Evolutionary conservation across 1,139 yeast species (phyloP), one percentile per base, ranked within the genome.

Genomic region (Hyphopichia wangnamkhiaoensis): DNA sequence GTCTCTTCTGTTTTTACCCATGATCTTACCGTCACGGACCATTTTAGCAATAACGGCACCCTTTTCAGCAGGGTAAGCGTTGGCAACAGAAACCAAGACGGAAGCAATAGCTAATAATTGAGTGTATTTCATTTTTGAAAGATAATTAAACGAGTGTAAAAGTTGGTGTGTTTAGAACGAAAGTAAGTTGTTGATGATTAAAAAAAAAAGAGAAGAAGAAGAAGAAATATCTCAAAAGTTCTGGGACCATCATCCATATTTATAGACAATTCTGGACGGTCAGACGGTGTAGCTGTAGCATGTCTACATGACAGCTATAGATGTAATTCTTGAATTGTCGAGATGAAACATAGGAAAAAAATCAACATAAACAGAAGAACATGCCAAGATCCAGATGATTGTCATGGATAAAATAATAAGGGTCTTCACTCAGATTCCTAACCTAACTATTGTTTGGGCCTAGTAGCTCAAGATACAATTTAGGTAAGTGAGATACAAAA

Each of bases 101-200:
- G 33, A 18, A 20, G 33, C 24, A n/a, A 31, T 19, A n/a, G 33
- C 25, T 18, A 31, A 19, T 19, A 31, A 31, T 31, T 31, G 20
- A 12, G 33, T 12, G 33, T 19, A 31, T 31, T 31, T 24, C 33
- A 31, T 31, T 18, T 31, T 31, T 4, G 6, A 30, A n/a, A n/a
- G n/a, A 17, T 9, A 3, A 7, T 16, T 15, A 16, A 28, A 20
- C 33, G 33, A 31, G 15, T 31, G 33, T 31, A 31, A 3, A 10
- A 31, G 33, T 31, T 31, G 25, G 33, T 5, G 10, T 4, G n/a
- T 4, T 28, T n/a, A 28, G 33, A n/a, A n/a, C n/a, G n/a, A n/a
- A 12, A 19, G 19, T 19, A 9, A 14, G 12, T n/a, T 31, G 20
- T n/a, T 19, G 19, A 31, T 28, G 31, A n/a, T n/a, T n/a, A n/a